phyloP scores from a whole-genome alignment of 2,329 filamentous ascomycete genomes.

The Neonectria magnoliae region DNA sequence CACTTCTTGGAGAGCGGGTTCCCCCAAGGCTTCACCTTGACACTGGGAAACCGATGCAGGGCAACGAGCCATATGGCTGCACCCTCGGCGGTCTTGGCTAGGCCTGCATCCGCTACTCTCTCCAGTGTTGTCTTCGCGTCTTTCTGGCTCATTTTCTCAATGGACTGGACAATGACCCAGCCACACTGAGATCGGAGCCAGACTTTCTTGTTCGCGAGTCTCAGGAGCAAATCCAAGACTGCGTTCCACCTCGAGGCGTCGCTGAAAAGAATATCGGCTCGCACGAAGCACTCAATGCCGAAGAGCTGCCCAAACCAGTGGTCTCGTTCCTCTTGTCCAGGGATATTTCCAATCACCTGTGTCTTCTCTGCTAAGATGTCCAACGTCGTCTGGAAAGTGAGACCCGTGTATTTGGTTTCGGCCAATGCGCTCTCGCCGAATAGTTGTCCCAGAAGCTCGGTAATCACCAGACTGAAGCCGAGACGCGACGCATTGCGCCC shows the following conservation, averaged over 20 bases:
- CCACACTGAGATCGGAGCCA: slow-evolving; percentile 92
- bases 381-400: slow-evolving; percentile 67
- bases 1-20: slow-evolving; percentile 79
- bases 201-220: slow-evolving; percentile 81
- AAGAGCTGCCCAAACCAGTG: slow-evolving; percentile 87
- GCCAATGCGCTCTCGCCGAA: slow-evolving; percentile 63
- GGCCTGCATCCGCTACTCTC: slow-evolving; percentile 69
- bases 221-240: slow-evolving; percentile 78
- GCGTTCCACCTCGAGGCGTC: slow-evolving; percentile 69
- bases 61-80: slow-evolving; percentile 87
- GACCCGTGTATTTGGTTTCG: slow-evolving; percentile 58
- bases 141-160: slow-evolving; percentile 69
- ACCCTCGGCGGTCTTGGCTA: slow-evolving; percentile 86
- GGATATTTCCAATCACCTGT: slow-evolving; percentile 61
- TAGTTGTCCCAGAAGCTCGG: slow-evolving; percentile 79
- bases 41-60: slow-evolving; percentile 69
- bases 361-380: slow-evolving; percentile 66
- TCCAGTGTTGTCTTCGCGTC: slow-evolving; percentile 71
- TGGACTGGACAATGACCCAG: slow-evolving; percentile 79
- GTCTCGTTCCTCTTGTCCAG: slow-evolving; percentile 83
- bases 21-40: slow-evolving; percentile 77
- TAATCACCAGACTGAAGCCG: slow-evolving; percentile 89
- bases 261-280: slow-evolving; percentile 76
- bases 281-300: slow-evolving; percentile 85
- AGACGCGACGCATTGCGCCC: slow-evolving; percentile 87